phyloP scores from a whole-genome alignment of 208 protist species.

The Zelonia costaricensis region DNA sequence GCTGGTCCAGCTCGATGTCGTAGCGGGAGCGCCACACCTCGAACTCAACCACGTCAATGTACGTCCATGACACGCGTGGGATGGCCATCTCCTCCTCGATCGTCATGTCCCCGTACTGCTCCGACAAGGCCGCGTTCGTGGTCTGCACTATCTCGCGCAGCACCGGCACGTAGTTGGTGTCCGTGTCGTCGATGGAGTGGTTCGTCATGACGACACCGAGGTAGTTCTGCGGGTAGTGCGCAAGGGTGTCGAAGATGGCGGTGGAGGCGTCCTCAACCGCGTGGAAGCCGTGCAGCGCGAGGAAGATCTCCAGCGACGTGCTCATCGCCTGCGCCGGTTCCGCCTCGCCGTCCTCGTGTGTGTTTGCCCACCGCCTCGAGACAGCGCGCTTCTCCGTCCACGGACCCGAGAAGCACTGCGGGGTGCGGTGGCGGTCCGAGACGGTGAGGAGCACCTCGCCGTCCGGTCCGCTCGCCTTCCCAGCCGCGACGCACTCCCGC shows the following conservation, averaged over 20 bases:
- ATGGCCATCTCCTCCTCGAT: constrained; percentile 27
- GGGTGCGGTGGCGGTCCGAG: constrained; percentile 62
- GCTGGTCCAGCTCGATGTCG: constrained; percentile 45
- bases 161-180: constrained; percentile 64
- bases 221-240: constrained; percentile 48
- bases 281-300: constrained; percentile 65
- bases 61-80: constrained; percentile 54
- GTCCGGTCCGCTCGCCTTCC: constrained; percentile 44
- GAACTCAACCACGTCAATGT: constrained; percentile 52
- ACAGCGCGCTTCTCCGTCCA: constrained; percentile 49
- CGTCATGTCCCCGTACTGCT: constrained; percentile 16
- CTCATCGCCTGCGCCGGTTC: constrained; percentile 19
- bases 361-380: not conserved
- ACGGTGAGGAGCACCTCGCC: constrained; percentile 66
- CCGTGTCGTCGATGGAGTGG: constrained; percentile 34
- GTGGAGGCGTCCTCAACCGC: constrained; percentile 68
- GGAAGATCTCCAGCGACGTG: constrained; percentile 41
- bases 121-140: constrained; percentile 29
- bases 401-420: constrained; percentile 63
- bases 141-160: constrained; percentile 72
- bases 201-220: constrained; percentile 67
- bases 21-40: constrained; percentile 64
- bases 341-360: not conserved
- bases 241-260: constrained; percentile 48
- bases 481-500: constrained; percentile 36